Evolutionary conservation across 2,329 filamentous ascomycete species (phyloP).

Genomic region (Trichothecium roseum): DNA sequence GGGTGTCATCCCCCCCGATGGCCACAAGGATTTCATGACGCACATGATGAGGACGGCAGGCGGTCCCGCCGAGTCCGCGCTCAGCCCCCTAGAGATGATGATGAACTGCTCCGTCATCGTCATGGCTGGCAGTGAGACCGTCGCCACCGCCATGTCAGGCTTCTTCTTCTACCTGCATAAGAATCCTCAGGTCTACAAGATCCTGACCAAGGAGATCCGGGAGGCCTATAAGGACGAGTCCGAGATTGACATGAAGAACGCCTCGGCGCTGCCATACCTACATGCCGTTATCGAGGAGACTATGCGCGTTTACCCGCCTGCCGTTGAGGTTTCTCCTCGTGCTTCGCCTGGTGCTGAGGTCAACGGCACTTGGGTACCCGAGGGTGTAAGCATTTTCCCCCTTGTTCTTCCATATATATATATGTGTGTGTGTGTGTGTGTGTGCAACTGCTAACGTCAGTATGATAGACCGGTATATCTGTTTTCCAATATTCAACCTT

Average conservation of each 20-base stretch:
- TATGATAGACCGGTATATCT: conserved; percentile 23
- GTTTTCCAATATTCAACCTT: conserved; percentile 22
- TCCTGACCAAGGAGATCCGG: conserved; percentile 20
- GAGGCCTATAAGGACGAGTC: conserved; percentile 15
- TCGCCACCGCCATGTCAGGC: conserved; percentile 14
- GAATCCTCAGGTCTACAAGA: conserved; percentile 17
- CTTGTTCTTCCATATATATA: too few relatives aligned
- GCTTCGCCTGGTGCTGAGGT: too few relatives aligned
- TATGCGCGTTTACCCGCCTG: conserved; percentile 23
- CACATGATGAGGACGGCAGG: conserved; percentile 19
- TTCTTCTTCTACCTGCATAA: conserved; percentile 14
- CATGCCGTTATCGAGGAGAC: conserved; percentile 26
- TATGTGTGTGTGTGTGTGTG: too few relatives aligned
- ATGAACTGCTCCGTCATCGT: conserved; percentile 11
- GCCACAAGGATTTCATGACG: too few relatives aligned
- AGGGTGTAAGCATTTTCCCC: too few relatives aligned
- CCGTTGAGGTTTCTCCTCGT: conserved; percentile 9
- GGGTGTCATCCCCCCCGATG: too few relatives aligned
- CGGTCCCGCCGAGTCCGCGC: too few relatives aligned
- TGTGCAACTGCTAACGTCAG: too few relatives aligned
- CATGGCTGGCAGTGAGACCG: conserved; percentile 16
- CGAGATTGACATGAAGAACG: conserved; percentile 23
- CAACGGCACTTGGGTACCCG: too few relatives aligned
- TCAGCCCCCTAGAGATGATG: too few relatives aligned
- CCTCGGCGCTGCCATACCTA: conserved; percentile 16